Percentiles rank a stretch among this genome's conserved stretches.
Conservation (phyloP, 2,329 filamentous ascomycete genomes). For the Clarireedia monteithiana region DNA sequence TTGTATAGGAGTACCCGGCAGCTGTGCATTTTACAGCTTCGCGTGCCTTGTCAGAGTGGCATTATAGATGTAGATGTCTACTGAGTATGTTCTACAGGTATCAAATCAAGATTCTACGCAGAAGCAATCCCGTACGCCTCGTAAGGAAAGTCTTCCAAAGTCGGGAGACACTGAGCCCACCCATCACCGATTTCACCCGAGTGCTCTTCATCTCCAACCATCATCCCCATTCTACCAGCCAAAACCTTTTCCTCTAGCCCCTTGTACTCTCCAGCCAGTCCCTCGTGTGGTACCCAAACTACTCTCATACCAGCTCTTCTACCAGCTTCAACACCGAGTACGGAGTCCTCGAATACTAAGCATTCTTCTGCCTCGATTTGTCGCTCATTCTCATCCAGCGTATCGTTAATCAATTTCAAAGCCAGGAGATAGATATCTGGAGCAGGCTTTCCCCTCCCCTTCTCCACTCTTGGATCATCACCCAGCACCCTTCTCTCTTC, state of each 20-base stretch:
- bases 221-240: slow-evolving; percentile 58
- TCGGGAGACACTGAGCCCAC: slow-evolving; percentile 48
- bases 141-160: slow-evolving; percentile 49
- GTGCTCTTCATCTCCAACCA: slow-evolving; percentile 40
- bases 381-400: slow-evolving; percentile 53
- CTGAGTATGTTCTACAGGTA: too few species aligned
- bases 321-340: slow-evolving; percentile 86
- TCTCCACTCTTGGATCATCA: slow-evolving; percentile 70
- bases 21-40: too few species aligned
- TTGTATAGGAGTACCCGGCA: too few species aligned
- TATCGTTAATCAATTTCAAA: slow-evolving; percentile 73
- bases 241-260: slow-evolving; percentile 75
- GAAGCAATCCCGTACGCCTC: slow-evolving; percentile 46
- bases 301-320: slow-evolving; percentile 91
- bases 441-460: slow-evolving; percentile 83
- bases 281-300: slow-evolving; percentile 83
- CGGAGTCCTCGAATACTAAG: slow-evolving; percentile 91
- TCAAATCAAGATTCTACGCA: too few species aligned
- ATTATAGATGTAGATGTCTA: too few species aligned
- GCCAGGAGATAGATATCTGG: slow-evolving; percentile 93
- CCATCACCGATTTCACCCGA: slow-evolving; percentile 56
- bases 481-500: slow-evolving; percentile 69
- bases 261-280: slow-evolving; percentile 65
- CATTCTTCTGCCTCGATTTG: slow-evolving; percentile 76
- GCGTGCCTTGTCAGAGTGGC: too few species aligned